phyloP scores from a whole-genome alignment of 176 grass and related monocot genomes.

The Oryza meyeriana region DNA sequence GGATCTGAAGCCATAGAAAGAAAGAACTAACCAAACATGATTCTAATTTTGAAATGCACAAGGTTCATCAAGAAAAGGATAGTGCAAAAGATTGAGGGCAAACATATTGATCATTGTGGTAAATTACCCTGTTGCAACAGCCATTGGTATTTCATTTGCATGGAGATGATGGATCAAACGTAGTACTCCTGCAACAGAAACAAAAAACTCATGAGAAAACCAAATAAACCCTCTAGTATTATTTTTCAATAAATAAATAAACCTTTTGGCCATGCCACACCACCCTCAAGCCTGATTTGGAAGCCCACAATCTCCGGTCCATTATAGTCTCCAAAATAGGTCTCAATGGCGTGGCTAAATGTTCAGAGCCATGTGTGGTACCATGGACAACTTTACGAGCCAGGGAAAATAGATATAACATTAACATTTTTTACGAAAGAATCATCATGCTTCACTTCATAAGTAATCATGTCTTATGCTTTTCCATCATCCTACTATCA shows the following conservation, averaged over 20 bases:
- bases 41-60: background rate
- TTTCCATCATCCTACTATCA: background rate
- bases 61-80: background rate
- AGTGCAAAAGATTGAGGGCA: background rate
- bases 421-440: background rate
- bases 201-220: background rate
- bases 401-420: background rate
- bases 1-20: conserved; percentile 46
- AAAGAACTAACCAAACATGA: background rate
- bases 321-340: no score
- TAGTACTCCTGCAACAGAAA: conserved; percentile 54
- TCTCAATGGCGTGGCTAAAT: no score
- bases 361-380: background rate
- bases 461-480: background rate
- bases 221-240: background rate
- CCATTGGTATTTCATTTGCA: conserved; percentile 66
- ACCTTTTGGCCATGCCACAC: no score
- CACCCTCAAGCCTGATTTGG: no score
- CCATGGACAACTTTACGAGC: background rate
- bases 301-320: no score
- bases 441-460: background rate
- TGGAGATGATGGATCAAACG: conserved; percentile 72
- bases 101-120: background rate
- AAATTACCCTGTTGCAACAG: conserved; percentile 81
- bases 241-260: no score